Conservation (phyloP, 75 land plant genomes). For the Cunninghamia lanceolata region DNA sequence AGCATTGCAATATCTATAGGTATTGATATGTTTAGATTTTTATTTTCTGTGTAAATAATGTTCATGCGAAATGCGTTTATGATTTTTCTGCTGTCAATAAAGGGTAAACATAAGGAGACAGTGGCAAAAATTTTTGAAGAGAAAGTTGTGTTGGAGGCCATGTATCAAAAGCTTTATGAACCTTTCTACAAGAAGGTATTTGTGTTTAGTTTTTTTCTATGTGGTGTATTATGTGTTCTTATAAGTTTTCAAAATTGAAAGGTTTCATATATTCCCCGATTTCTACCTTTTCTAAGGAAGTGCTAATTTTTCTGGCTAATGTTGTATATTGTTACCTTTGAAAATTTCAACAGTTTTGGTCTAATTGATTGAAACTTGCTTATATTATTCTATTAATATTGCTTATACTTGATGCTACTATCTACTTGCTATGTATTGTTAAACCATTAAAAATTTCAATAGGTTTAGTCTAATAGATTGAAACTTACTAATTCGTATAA, state of each 20-base stretch:
- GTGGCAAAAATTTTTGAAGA: constrained; percentile 88
- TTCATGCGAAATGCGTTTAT: neutral
- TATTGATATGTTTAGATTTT: constrained; percentile 5
- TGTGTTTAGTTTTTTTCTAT: neutral
- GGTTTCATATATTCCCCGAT: neutral
- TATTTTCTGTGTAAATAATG: neutral
- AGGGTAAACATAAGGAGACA: constrained; percentile 76
- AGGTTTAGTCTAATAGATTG: no score
- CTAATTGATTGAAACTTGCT: neutral
- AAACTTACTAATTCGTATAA: no score
- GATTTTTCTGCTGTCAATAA: constrained; percentile 4
- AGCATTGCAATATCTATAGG: constrained; percentile 61
- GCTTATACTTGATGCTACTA: neutral
- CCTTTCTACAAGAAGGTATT: constrained; percentile 77
- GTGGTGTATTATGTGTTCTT: neutral
- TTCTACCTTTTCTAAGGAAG: neutral
- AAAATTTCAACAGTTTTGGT: no score
- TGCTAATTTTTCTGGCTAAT: neutral
- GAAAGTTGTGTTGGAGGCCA: constrained; percentile 81
- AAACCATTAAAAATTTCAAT: no score
- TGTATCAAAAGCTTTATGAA: constrained; percentile 82
- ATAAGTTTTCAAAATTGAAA: neutral
- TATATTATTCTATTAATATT: neutral
- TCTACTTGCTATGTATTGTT: neutral
- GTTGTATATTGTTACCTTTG: neutral